Evolutionary conservation across 805 yeast genomes (phyloP), one percentile per base, ranked within the genome.

Genomic region (Barnettozyma sp.): DNA sequence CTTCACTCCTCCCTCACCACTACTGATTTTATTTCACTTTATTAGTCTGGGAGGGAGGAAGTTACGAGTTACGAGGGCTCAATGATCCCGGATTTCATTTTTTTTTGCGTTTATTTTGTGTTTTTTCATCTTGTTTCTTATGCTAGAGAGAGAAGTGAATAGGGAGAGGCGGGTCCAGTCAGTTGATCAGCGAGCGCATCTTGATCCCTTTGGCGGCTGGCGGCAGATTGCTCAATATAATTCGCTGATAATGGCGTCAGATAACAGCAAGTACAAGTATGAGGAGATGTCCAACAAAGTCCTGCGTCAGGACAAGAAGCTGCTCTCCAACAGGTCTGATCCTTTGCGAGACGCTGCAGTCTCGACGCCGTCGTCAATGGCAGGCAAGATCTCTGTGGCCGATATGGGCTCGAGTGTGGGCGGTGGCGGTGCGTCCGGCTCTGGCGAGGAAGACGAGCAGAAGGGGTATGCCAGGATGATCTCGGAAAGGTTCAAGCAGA

Each of bases 251-350:
- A 25, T n/a, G 7, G 49, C 45, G 53, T 26, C 48, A 15, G 49
- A 50, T 29, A 32, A 44, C 22, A 40, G 42, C 39, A 48, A 52
- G 29, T 78, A 77, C 56, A 68, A 76, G 45, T 74, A 77, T 47
- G 81, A 77, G 54, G 83, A 74, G 52, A 80, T 84, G 87, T 71
- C 94, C 34, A 82, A 78, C 48, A 78, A 78, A 62, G 90, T 84
- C 42, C 66, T 78, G 20, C 62, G 68, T 43, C 72, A 70, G 42
- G 85, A 80, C 52, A 64, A 68, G 41, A 56, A 78, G 34, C 60
- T 75, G 25, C 54, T 73, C 34, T 68, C 70, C 33, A 58, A 52
- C 41, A 60, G 55, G 30, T 52, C 65, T 29, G 63, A 58, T 32
- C 65, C 64, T 7, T 48, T 49, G 12, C 55, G 49, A 31, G 74